Evolutionary conservation across 345 rosid species (phyloP), one percentile per base, ranked within the genome.

Genomic region (Aquilaria yunnanensis): DNA sequence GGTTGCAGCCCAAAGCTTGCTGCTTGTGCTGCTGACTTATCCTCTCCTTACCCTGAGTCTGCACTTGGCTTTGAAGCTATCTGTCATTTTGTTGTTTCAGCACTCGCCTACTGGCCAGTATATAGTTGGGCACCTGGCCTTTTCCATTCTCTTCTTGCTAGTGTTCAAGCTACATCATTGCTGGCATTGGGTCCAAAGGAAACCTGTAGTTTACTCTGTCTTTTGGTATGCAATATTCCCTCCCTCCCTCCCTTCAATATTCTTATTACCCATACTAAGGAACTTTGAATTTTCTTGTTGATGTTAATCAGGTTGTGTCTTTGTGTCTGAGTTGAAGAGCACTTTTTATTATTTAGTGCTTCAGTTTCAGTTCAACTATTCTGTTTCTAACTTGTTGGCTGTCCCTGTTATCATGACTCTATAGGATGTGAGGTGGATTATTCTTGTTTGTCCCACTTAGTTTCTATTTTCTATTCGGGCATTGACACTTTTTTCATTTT

Each of bases 61-160:
- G 97, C 96, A 23, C 97, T 94, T 69, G 84, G 97, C 67, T 94
- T 86, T 68, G 97, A 92, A 80, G 89, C 95, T 72, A 88, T 90
- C 54, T 90, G 96, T 81, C 99, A 90, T 79, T 95, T 94, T 70
- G 57, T 79, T 51, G 97, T 86, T 65, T 90, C 99, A 23, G 90
- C 97, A 45, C 95, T 94, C 78, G 80, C 90, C 65, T 90, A 78
- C 78, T 94, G 99, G 99, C 96, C 99, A 29, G 80, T 88, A 32
- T 78, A 79, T 85, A 96, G 90, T 57, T 94, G 99, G 99, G 71
- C 86, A 73, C 99, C 99, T 51, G 91, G 96, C 56, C 95, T 94
- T 74, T 90, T 94, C 75, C 87, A 80, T 77, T 80, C 96, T 46
- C 84, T 94, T 67, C 85, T 94, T 56, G 74, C 83, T 4, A 80